A percentile compares a stretch with the other conserved stretches of the same genome.
Conservation (phyloP, 2,329 filamentous ascomycete genomes). For the Botryotinia convoluta region DNA sequence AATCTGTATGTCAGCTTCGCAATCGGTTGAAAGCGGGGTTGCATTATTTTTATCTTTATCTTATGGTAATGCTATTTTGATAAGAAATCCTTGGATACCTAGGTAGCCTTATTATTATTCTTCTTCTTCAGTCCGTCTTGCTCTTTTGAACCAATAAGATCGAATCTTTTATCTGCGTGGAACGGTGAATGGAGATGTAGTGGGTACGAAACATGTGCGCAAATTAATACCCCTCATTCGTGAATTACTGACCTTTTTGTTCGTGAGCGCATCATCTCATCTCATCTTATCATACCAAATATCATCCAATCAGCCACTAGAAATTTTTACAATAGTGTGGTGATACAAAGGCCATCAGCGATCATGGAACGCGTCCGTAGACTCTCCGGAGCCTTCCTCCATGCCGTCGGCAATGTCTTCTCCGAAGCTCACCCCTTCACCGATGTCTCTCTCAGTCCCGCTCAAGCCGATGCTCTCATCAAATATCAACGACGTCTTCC, state of each 20-base stretch:
- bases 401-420: conserved; percentile 24
- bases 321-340: background rate
- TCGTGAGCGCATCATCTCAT: conserved; percentile 1
- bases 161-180: background rate
- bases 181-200: background rate
- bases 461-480: conserved; percentile 27
- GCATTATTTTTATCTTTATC: background rate
- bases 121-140: background rate
- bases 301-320: background rate
- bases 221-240: conserved; percentile 1
- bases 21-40: background rate
- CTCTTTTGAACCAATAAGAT: background rate
- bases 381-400: conserved; percentile 27
- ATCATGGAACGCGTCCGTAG: conserved; percentile 12
- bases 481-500: conserved; percentile 25
- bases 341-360: background rate
- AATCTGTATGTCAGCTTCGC: conserved; percentile 1
- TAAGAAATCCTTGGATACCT: background rate
- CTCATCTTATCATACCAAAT: background rate
- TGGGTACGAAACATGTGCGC: conserved; percentile 1
- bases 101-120: background rate
- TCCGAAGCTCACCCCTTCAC: conserved; percentile 26
- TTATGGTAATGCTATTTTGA: background rate
- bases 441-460: conserved; percentile 26
- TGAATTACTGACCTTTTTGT: background rate